Conservation (phyloP, 2,329 filamentous ascomycete species). For the Hirsutella rhossiliensis region DNA sequence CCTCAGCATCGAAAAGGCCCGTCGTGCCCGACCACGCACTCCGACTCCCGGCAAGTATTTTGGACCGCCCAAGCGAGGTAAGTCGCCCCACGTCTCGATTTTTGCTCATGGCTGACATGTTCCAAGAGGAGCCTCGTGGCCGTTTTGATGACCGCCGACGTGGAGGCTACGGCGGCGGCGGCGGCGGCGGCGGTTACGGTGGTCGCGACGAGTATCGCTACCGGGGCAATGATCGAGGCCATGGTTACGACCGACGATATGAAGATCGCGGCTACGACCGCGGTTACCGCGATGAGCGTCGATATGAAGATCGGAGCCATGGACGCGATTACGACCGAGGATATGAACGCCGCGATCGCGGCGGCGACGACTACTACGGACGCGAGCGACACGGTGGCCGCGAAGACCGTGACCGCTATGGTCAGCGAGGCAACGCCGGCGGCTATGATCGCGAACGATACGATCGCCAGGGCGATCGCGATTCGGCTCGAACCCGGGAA, state of each 20-base stretch:
- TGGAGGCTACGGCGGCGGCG: conserved; percentile 41
- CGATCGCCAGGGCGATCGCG: conserved; percentile 31
- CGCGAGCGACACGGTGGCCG: conserved; percentile 28
- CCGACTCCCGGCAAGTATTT: conserved; percentile 99
- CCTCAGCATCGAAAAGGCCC: conserved; percentile 96
- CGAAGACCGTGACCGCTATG: conserved; percentile 32
- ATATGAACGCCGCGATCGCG: conserved; percentile 36
- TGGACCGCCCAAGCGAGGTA: conserved; percentile 93
- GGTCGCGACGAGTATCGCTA: conserved; percentile 46
- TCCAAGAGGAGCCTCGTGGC: conserved; percentile 22
- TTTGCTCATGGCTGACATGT: neutral
- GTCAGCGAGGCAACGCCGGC: conserved; percentile 22
- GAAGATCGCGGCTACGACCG: conserved; percentile 38
- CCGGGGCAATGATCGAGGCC: conserved; percentile 30
- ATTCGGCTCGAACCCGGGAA: conserved; percentile 26
- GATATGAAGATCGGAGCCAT: conserved; percentile 33
- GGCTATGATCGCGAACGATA: conserved; percentile 38
- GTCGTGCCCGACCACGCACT: conserved; percentile 85
- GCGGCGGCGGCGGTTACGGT: conserved; percentile 28
- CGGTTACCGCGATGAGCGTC: conserved; percentile 34
- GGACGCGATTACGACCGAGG: conserved; percentile 47
- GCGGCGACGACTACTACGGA: conserved; percentile 26
- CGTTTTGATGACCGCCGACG: conserved; percentile 52
- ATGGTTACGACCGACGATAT: conserved; percentile 33
- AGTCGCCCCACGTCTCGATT: conserved; percentile 21